Conservation (phyloP, 768 basidiomycete genomes). For the Leccinum longicurvipes region DNA sequence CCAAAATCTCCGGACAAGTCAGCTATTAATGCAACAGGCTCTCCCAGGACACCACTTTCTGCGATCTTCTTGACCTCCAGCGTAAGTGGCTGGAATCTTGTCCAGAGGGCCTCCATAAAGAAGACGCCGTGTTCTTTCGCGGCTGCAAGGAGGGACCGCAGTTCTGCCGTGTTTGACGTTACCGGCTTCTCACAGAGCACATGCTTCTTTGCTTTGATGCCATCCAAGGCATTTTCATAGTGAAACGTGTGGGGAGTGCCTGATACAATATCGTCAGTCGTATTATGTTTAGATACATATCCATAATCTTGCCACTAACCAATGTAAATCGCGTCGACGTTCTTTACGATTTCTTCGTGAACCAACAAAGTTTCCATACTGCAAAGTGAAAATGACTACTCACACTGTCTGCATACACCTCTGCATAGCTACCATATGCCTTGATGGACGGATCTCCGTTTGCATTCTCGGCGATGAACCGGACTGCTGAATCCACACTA, state of each 20-base stretch:
- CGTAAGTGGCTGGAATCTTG: conserved; percentile 72
- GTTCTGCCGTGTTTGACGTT: conserved; percentile 72
- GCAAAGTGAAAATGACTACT: conserved; percentile 14
- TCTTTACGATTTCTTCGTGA: conserved; percentile 33
- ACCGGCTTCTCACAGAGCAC: conserved; percentile 90
- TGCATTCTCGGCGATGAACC: conserved; percentile 58
- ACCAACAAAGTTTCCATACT: neutral
- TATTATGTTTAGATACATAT: neutral
- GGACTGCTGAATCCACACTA: conserved; percentile 59
- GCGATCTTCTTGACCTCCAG: conserved; percentile 61
- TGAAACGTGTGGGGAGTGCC: conserved; percentile 86
- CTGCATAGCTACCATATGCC: conserved; percentile 70
- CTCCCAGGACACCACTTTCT: conserved; percentile 61
- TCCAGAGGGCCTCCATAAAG: conserved; percentile 93
- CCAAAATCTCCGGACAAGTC: conserved; percentile 73
- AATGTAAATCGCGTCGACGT: conserved; percentile 77
- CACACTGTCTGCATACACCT: conserved; percentile 69
- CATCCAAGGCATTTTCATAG: conserved; percentile 71
- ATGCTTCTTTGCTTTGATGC: conserved; percentile 77
- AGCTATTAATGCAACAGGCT: conserved; percentile 65
- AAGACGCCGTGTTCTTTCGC: conserved; percentile 80
- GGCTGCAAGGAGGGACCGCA: conserved; percentile 65
- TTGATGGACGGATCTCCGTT: conserved; percentile 53
- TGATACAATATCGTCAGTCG: conserved; percentile 22
- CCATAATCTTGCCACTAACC: conserved; percentile 39